These are phyloP conservation scores for Elasticomyces elasticus DNA, from an alignment of 495 filamentous ascomycete genomes.

Conservation along the genomic window DNA sequence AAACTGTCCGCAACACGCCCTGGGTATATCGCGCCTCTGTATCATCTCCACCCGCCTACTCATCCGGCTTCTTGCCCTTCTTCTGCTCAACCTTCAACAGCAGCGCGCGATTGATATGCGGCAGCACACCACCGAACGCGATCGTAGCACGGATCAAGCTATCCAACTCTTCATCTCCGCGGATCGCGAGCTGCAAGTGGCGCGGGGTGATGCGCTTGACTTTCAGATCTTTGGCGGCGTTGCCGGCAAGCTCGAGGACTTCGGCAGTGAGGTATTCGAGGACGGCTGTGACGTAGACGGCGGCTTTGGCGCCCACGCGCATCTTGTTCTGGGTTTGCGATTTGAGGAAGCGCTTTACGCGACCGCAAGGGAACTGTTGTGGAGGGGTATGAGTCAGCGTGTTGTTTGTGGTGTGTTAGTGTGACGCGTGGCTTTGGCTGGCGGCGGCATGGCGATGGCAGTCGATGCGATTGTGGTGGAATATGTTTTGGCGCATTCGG, in stretches of 20 bases:
- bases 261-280: constrained; percentile 97
- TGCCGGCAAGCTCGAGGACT: constrained; percentile 95
- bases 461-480: neutral
- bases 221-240: constrained; percentile 97
- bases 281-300: constrained; percentile 96
- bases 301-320: constrained; percentile 97
- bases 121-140: constrained; percentile 94
- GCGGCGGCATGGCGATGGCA: neutral
- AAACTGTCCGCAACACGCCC: neutral
- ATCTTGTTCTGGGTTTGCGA: constrained; percentile 99
- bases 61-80: constrained; percentile 77
- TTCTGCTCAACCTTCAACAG: constrained; percentile 98
- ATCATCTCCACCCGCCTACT: constrained; percentile 32
- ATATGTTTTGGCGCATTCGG: constrained; percentile 12
- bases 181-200: constrained; percentile 95
- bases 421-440: neutral
- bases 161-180: constrained; percentile 96
- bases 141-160: constrained; percentile 96
- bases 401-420: neutral
- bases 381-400: constrained; percentile 2
- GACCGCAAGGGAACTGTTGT: constrained; percentile 88
- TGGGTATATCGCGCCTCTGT: neutral
- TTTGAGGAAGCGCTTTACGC: constrained; percentile 99
- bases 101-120: constrained; percentile 96
- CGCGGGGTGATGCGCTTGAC: constrained; percentile 99